Evolutionary conservation across 2,329 filamentous ascomycete genomes (phyloP), one percentile per base, ranked within the genome.

Genomic region (Ophiocordyceps camponoti-saundersi): DNA sequence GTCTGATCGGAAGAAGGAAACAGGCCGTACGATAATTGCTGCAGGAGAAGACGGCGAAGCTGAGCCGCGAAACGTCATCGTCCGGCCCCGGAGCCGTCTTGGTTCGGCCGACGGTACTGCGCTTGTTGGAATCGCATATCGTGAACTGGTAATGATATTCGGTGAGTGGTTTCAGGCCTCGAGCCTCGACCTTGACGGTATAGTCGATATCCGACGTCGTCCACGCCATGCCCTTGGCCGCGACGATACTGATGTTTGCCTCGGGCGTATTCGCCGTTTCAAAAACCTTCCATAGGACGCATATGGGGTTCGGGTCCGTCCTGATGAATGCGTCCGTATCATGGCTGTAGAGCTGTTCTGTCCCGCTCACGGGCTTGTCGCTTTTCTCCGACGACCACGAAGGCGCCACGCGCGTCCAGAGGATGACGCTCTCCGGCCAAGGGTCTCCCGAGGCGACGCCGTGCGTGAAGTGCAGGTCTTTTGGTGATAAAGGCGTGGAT

Each of bases 151-250:
- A 85, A 54, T 57, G 80, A 59, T 85, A 85, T 2, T 66, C 69
- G 0, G 79, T 85, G 55, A 77, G 82, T 0, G 81, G 69, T 46
- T 73, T 63, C 40, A 86, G 59, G 15, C 72, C 71, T 44, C 62
- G 70, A 1, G 81, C 82, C 59, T 86, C 81, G 15, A 85, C 73
- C 70, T 80, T 85, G 49, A 86, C 66, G 0, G 82, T 87, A 57
- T 80, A 88, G 57, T 88, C 83, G 44, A 87, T 75, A 57, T 87
- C 82, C 1, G 75, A 82, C 34, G 73, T 82, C 0, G 83, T 87
- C 56, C 79, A 85, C 1, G 72, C 79, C 34, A 63, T 72, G 6
- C 82, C 82, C 1, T 65, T 65, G 45, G 72, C 67, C 2, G 75
- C 73, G 8, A 75, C 63, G 36, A 40, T 40, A 18, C 23, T 49